These are phyloP conservation scores for Tricholoma matsutake DNA, from an alignment of 768 basidiomycete species.

Conservation along the genomic window DNA sequence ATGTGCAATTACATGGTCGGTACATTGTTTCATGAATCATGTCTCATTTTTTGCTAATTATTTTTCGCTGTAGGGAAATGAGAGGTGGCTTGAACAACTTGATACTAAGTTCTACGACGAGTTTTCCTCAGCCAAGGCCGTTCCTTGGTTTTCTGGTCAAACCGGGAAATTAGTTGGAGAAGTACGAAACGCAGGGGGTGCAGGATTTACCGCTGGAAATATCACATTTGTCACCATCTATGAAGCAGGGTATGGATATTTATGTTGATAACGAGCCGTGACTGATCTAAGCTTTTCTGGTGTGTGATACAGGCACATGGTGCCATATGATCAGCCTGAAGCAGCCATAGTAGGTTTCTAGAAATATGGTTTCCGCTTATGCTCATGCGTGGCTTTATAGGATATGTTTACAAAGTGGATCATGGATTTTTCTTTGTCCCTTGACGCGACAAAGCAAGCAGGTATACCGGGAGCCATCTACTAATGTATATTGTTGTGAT, in stretches of 20 bases:
- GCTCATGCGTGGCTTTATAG: constrained; percentile 26
- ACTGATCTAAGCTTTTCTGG: constrained; percentile 1
- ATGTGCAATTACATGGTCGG: constrained; percentile 84
- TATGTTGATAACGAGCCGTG: background rate
- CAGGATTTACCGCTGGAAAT: constrained; percentile 70
- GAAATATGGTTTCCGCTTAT: background rate
- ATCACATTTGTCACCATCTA: constrained; percentile 76
- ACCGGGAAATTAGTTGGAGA: constrained; percentile 60
- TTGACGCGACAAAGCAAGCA: constrained; percentile 6
- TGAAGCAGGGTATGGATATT: constrained; percentile 68
- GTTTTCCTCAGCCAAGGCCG: constrained; percentile 46
- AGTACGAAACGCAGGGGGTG: constrained; percentile 67
- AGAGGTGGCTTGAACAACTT: constrained; percentile 68
- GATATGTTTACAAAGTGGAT: constrained; percentile 64
- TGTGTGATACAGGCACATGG: constrained; percentile 70
- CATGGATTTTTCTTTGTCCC: constrained; percentile 43
- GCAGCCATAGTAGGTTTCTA: constrained; percentile 64
- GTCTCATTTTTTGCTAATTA: background rate
- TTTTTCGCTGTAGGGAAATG: constrained; percentile 54
- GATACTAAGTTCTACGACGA: constrained; percentile 60
- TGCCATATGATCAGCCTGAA: constrained; percentile 87
- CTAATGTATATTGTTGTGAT: background rate
- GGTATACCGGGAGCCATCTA: background rate
- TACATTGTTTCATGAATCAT: background rate
- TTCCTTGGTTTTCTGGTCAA: constrained; percentile 54